phyloP scores from a whole-genome alignment of 2,329 filamentous ascomycete genomes.

The Alternaria angustiovoidea region DNA sequence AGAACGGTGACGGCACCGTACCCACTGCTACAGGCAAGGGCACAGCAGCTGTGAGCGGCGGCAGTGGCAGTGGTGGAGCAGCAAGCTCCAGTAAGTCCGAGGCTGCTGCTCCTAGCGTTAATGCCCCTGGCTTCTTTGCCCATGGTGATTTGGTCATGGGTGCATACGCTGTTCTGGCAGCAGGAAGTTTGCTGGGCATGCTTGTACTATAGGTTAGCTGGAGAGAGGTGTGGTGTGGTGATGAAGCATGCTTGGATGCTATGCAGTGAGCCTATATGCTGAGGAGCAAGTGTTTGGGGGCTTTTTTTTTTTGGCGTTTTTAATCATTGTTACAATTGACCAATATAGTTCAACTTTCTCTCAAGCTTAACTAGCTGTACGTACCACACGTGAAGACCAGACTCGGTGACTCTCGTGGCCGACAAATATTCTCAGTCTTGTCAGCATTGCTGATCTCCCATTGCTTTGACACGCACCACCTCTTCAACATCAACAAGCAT shows the following conservation, averaged over 20 bases:
- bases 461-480: not conserved
- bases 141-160: constrained; percentile 34
- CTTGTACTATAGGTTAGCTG: constrained; percentile 26
- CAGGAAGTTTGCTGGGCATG: constrained; percentile 39
- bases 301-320: not conserved
- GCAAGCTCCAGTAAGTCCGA: constrained; percentile 19
- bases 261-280: not conserved
- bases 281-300: not conserved
- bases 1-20: constrained; percentile 64
- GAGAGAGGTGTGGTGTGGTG: not conserved
- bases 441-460: not conserved
- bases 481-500: not conserved
- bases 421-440: not conserved
- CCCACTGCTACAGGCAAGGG: constrained; percentile 42
- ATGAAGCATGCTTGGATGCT: not conserved
- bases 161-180: constrained; percentile 31
- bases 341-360: not conserved
- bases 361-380: not conserved
- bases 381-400: no score
- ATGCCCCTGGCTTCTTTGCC: constrained; percentile 34
- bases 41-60: constrained; percentile 22
- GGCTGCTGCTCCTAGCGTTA: constrained; percentile 32
- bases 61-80: constrained; percentile 4
- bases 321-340: not conserved
- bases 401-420: no score